phyloP scores from a whole-genome alignment of 1,284 basidiomycete species.

The Malassezia caprae region DNA sequence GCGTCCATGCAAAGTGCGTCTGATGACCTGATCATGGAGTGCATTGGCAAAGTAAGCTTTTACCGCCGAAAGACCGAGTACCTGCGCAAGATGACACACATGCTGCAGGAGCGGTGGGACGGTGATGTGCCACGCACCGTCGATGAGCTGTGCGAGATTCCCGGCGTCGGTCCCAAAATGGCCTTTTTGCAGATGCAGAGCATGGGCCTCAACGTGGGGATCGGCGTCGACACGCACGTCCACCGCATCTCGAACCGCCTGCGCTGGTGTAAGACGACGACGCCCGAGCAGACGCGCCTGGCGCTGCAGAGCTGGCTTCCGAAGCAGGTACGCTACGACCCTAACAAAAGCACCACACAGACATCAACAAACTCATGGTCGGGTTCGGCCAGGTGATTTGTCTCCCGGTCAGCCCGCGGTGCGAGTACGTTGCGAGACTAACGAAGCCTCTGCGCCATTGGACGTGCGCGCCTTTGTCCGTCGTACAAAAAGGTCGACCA shows the following conservation, averaged over 20 bases:
- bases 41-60: slow-evolving; percentile 83
- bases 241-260: slow-evolving; percentile 86
- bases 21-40: slow-evolving; percentile 58
- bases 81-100: slow-evolving; percentile 26
- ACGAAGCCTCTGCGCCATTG: slow-evolving; percentile 27
- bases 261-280: slow-evolving; percentile 82
- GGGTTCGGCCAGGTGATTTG: slow-evolving; percentile 65
- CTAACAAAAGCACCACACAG: slow-evolving; percentile 20
- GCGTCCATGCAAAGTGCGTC: slow-evolving; percentile 62
- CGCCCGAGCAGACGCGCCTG: slow-evolving; percentile 65
- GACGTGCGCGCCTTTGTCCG: slow-evolving; percentile 26
- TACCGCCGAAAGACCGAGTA: slow-evolving; percentile 71
- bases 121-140: slow-evolving; percentile 36
- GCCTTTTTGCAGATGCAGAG: slow-evolving; percentile 59
- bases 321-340: slow-evolving; percentile 11
- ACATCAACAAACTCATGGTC: slow-evolving; percentile 42
- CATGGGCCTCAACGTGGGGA: slow-evolving; percentile 82
- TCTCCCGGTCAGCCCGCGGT: slow-evolving; percentile 68
- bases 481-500: slow-evolving; percentile 26
- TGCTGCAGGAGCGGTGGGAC: slow-evolving; percentile 22
- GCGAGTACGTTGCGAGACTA: slow-evolving; percentile 58
- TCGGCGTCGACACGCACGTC: slow-evolving; percentile 92
- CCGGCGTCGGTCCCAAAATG: slow-evolving; percentile 49
- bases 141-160: slow-evolving; percentile 34
- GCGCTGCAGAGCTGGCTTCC: slow-evolving; percentile 43